Percentiles rank a stretch among this genome's conserved stretches.
Evolutionary conservation across 2,329 filamentous ascomycete species (phyloP).

Genomic region (Venturia asperata): DNA sequence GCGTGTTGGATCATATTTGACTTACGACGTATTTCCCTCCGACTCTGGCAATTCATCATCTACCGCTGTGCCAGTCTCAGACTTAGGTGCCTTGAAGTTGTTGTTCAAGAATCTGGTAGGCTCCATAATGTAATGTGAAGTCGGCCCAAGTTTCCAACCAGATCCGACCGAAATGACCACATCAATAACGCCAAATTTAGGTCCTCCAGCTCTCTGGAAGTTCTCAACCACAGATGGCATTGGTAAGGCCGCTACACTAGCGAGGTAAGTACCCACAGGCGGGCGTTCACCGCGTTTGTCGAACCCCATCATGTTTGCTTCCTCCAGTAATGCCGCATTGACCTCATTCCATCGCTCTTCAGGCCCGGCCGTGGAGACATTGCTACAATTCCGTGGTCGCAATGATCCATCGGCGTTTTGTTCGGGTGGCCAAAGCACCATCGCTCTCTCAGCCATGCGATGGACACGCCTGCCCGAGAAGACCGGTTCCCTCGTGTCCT

Average conservation of each 20-base stretch:
- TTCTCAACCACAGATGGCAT: constrained; percentile 31
- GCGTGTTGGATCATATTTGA: neutral
- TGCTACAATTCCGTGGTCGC: constrained; percentile 19
- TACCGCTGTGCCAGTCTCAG: neutral
- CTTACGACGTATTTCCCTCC: neutral
- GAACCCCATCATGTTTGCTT: constrained; percentile 31
- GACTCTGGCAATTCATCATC: neutral
- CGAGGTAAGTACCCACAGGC: constrained; percentile 35
- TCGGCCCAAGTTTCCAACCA: constrained; percentile 16
- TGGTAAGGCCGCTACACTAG: constrained; percentile 31
- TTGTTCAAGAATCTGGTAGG: neutral
- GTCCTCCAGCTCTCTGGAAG: constrained; percentile 29
- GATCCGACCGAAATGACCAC: constrained; percentile 25
- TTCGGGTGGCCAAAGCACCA: constrained; percentile 33
- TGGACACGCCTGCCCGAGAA: constrained; percentile 37
- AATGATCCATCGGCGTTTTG: constrained; percentile 25
- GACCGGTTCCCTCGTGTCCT: constrained; percentile 21
- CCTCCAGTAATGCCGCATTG: constrained; percentile 27
- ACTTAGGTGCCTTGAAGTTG: neutral
- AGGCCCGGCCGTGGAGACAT: constrained; percentile 17
- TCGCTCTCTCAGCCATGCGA: constrained; percentile 38
- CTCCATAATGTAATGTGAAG: constrained; percentile 4
- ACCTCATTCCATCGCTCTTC: constrained; percentile 34
- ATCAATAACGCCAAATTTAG: constrained; percentile 34
- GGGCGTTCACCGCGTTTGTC: constrained; percentile 29